These are phyloP conservation scores for Lippia alba DNA, from an alignment of 305 asterid species.

Conservation along the genomic window DNA sequence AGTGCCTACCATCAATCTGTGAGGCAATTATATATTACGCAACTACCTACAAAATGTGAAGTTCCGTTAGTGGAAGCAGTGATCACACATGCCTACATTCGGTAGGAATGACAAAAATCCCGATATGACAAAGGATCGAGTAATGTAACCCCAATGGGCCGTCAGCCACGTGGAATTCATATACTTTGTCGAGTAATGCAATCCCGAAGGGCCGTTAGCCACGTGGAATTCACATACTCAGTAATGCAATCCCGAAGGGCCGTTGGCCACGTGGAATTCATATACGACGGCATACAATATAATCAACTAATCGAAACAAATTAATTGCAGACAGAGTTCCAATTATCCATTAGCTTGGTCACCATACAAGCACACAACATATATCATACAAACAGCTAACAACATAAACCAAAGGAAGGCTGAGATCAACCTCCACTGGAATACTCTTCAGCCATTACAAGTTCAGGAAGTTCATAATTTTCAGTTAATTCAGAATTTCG, in stretches of 20 bases:
- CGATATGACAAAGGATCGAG: neutral
- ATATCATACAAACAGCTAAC: conserved; percentile 6
- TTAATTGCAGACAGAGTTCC: neutral
- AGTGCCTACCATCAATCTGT: conserved; percentile 3
- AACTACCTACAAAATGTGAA: conserved; percentile 1
- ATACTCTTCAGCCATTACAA: conserved; percentile 17
- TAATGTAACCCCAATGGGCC: conserved; percentile 1
- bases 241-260: neutral
- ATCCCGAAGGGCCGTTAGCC: neutral
- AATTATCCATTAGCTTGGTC: conserved; percentile 6
- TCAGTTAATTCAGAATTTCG: conserved; percentile 15
- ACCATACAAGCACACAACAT: conserved; percentile 21
- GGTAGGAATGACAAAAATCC: neutral
- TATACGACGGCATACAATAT: neutral
- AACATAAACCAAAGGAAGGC: conserved; percentile 7
- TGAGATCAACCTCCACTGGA: conserved; percentile 23
- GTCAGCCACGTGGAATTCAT: neutral
- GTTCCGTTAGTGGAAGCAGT: neutral
- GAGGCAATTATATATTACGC: conserved; percentile 18
- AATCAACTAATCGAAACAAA: neutral
- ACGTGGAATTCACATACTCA: neutral
- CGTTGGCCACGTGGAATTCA: conserved; percentile 1
- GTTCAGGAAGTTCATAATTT: conserved; percentile 9
- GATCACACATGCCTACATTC: conserved; percentile 5
- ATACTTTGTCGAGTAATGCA: neutral